Evolutionary conservation across 2,329 filamentous ascomycete species (phyloP).

Genomic region (Neopestalotiopsis sp.): DNA sequence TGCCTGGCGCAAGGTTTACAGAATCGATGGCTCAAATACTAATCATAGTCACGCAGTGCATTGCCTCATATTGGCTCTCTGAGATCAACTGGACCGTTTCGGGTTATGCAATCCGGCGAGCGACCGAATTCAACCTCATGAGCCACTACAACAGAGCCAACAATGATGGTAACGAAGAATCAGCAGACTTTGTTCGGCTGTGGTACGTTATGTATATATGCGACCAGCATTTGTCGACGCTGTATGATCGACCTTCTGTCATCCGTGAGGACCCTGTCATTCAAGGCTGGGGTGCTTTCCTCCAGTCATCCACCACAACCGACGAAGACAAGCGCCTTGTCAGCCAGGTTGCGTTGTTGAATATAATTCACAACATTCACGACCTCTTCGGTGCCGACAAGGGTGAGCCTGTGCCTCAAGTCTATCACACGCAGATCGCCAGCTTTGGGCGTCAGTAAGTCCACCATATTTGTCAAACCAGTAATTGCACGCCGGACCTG

Average conservation of each 20-base stretch:
- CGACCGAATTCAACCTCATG: slow-evolving; percentile 51
- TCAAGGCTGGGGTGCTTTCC: slow-evolving; percentile 60
- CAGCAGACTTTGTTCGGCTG: slow-evolving; percentile 58
- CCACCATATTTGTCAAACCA: not conserved
- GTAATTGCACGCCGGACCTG: not conserved
- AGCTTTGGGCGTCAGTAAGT: slow-evolving; percentile 34
- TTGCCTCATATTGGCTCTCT: slow-evolving; percentile 67
- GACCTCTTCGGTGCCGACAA: slow-evolving; percentile 61
- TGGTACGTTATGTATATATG: slow-evolving; percentile 64
- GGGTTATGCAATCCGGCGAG: slow-evolving; percentile 55
- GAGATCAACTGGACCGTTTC: slow-evolving; percentile 68
- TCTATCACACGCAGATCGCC: slow-evolving; percentile 52
- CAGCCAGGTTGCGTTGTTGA: slow-evolving; percentile 62
- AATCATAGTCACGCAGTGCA: slow-evolving; percentile 39
- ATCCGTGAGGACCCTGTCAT: slow-evolving; percentile 63
- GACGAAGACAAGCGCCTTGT: slow-evolving; percentile 60
- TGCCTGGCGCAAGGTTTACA: not conserved
- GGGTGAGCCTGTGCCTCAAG: slow-evolving; percentile 53
- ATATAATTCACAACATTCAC: slow-evolving; percentile 60
- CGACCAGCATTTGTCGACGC: slow-evolving; percentile 62
- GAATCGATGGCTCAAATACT: not conserved
- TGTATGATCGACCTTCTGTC: slow-evolving; percentile 63
- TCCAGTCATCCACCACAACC: slow-evolving; percentile 55
- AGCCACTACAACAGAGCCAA: slow-evolving; percentile 47
- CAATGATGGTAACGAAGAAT: slow-evolving; percentile 44